These are phyloP conservation scores for Thielaviopsis musarum DNA, from an alignment of 2,329 filamentous ascomycete species.

Conservation along the genomic window DNA sequence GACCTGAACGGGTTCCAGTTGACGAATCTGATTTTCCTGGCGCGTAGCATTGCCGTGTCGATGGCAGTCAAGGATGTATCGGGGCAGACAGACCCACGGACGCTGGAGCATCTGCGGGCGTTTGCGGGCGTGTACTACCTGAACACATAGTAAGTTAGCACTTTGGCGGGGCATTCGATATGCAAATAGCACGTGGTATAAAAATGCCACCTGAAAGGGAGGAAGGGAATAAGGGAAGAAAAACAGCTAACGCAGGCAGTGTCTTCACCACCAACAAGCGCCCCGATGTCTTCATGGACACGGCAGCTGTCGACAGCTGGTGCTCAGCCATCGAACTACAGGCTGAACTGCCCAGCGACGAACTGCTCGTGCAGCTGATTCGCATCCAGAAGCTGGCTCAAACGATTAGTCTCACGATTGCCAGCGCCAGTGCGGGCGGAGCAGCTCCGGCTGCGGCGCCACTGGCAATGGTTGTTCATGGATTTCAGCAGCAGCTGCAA, in stretches of 20 bases:
- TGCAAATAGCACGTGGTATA: too few relatives aligned
- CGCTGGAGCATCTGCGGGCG: slow-evolving; percentile 28
- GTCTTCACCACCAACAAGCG: slow-evolving; percentile 30
- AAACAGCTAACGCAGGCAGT: slow-evolving; percentile 14
- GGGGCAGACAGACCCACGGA: slow-evolving; percentile 13
- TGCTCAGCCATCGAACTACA: slow-evolving; percentile 25
- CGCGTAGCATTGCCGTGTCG: slow-evolving; percentile 19
- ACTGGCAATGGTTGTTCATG: slow-evolving; percentile 25
- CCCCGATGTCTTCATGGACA: slow-evolving; percentile 31
- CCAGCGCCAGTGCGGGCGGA: slow-evolving; percentile 16
- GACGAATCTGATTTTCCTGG: slow-evolving; percentile 31
- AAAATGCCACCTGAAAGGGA: too few relatives aligned
- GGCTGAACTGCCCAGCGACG: slow-evolving; percentile 27
- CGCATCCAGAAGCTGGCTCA: slow-evolving; percentile 32
- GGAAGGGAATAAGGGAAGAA: neutral
- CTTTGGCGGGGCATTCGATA: neutral
- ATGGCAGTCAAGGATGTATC: slow-evolving; percentile 15
- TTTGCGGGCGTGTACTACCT: slow-evolving; percentile 34
- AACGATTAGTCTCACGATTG: slow-evolving; percentile 26
- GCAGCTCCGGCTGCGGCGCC: slow-evolving; percentile 17
- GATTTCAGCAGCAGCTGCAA: slow-evolving; percentile 28
- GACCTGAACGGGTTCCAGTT: slow-evolving; percentile 31
- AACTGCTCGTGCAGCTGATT: slow-evolving; percentile 28
- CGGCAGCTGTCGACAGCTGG: slow-evolving; percentile 26
- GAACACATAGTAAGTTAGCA: slow-evolving; percentile 27